These are phyloP conservation scores for Hanseniaspora taiwanica DNA, from an alignment of 805 yeast species.

Conservation along the genomic window DNA sequence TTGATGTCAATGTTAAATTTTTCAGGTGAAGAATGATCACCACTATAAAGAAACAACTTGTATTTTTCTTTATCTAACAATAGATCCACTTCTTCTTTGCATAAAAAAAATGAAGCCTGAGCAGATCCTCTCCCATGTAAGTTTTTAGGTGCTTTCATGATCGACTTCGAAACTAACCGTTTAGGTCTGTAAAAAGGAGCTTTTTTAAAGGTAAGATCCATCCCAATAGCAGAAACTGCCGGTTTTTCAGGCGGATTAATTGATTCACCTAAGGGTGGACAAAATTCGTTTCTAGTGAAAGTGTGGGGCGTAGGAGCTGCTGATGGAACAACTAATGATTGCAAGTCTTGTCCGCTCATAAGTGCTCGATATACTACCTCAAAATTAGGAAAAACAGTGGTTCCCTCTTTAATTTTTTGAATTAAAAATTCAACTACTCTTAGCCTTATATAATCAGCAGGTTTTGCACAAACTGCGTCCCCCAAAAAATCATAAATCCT, in stretches of 20 bases:
- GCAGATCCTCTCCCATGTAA: slow-evolving; percentile 35
- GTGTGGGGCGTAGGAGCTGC: too few species aligned
- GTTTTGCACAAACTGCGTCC: background rate
- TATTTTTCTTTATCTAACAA: slow-evolving; percentile 16
- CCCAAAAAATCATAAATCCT: slow-evolving; percentile 27
- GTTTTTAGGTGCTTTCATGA: slow-evolving; percentile 30
- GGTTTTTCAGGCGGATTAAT: too few species aligned
- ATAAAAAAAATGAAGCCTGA: slow-evolving; percentile 29
- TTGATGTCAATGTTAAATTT: slow-evolving; percentile 28
- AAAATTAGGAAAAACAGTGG: background rate
- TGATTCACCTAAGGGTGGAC: too few species aligned
- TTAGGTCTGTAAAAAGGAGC: slow-evolving; percentile 44
- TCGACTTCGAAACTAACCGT: slow-evolving; percentile 34
- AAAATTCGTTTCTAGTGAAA: too few species aligned
- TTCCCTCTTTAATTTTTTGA: slow-evolving; percentile 8
- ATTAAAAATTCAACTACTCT: background rate
- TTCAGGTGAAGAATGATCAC: slow-evolving; percentile 1
- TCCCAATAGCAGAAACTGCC: background rate
- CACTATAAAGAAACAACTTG: slow-evolving; percentile 13
- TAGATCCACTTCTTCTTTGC: slow-evolving; percentile 28
- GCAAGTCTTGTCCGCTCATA: background rate
- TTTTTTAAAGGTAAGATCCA: slow-evolving; percentile 30
- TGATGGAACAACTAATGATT: background rate
- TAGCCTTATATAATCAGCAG: background rate
- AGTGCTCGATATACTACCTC: background rate